These are phyloP conservation scores for Candida quercuum DNA, from an alignment of 805 yeast species.

Conservation along the genomic window DNA sequence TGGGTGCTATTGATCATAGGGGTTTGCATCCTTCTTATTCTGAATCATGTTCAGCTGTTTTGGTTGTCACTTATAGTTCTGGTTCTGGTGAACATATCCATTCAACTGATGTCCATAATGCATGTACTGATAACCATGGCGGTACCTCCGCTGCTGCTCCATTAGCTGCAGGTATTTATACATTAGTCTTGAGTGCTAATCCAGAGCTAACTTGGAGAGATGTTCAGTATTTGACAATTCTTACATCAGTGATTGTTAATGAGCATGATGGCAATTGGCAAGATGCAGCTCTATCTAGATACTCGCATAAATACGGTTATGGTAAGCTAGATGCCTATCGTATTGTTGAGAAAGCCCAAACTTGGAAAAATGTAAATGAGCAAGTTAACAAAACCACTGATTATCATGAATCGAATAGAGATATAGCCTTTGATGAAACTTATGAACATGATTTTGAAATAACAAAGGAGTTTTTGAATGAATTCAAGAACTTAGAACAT, in stretches of 20 bases:
- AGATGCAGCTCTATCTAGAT: conserved; percentile 57
- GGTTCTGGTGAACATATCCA: conserved; percentile 88
- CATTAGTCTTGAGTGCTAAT: conserved; percentile 76
- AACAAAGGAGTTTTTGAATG: conserved; percentile 43
- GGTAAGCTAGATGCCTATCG: conserved; percentile 83
- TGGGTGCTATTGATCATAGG: conserved; percentile 85
- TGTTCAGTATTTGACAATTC: conserved; percentile 75
- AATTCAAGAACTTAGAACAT: conserved; percentile 76
- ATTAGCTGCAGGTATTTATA: conserved; percentile 91
- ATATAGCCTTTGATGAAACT: conserved; percentile 19
- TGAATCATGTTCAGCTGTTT: conserved; percentile 90
- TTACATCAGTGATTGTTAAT: conserved; percentile 65
- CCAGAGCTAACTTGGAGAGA: conserved; percentile 95
- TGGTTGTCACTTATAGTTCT: conserved; percentile 89
- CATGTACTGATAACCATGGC: conserved; percentile 76
- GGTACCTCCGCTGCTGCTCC: conserved; percentile 99
- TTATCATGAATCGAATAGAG: conserved; percentile 26
- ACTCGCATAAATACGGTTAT: conserved; percentile 85
- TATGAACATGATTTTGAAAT: conserved; percentile 40
- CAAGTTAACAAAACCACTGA: conserved; percentile 65
- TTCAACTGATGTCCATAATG: conserved; percentile 70
- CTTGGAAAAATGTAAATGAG: conserved; percentile 85
- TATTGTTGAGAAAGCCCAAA: conserved; percentile 65
- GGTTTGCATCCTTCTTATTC: conserved; percentile 87
- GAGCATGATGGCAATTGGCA: conserved; percentile 72